These are phyloP conservation scores for Microglena sp. DNA, from an alignment of 139 green algal genomes.

Conservation along the genomic window DNA sequence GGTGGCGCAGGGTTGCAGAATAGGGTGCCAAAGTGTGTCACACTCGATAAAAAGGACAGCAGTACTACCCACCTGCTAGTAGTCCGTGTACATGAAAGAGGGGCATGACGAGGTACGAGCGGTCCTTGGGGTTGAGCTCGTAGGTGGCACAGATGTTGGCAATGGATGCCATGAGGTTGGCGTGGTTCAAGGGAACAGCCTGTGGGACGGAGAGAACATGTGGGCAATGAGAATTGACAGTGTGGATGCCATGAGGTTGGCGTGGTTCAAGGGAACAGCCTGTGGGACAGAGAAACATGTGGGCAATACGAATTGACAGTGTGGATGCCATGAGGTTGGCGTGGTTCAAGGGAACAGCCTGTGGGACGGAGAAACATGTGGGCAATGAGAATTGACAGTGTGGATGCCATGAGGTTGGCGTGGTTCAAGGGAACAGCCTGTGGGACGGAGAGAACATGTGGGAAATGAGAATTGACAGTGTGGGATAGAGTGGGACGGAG, in stretches of 20 bases:
- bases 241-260: constrained; percentile 61
- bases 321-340: constrained; percentile 63
- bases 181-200: constrained; percentile 69
- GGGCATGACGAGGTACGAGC: constrained; percentile 69
- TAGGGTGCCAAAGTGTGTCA: too few species aligned
- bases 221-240: too few species aligned
- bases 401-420: constrained; percentile 58
- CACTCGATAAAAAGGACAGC: too few species aligned
- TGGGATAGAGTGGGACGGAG: too few species aligned
- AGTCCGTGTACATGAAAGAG: constrained; percentile 90
- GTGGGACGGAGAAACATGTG: neutral
- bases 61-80: constrained; percentile 39
- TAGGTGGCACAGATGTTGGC: constrained; percentile 66
- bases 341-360: constrained; percentile 69
- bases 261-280: constrained; percentile 69
- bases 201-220: neutral
- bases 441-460: neutral
- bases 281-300: neutral
- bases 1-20: too few species aligned
- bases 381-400: too few species aligned
- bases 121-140: constrained; percentile 49
- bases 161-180: constrained; percentile 62
- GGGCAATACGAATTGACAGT: too few species aligned
- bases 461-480: too few species aligned
- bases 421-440: constrained; percentile 69